A percentile compares a stretch with the other conserved stretches of the same genome.
phyloP scores from a whole-genome alignment of 257 asterid species.

The Avicennia marina region DNA sequence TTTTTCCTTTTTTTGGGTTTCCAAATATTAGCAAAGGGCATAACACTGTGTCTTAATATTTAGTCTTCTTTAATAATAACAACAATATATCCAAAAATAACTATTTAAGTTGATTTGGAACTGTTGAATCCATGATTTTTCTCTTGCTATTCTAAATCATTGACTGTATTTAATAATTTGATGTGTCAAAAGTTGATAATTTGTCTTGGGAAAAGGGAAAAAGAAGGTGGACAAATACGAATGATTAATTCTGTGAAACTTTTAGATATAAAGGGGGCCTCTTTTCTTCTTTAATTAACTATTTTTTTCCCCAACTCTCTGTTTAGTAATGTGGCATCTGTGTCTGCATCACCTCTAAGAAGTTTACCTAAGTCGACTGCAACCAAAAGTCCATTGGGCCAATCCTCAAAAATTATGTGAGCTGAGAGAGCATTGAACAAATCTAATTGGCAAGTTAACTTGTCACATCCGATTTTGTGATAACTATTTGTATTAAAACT shows the following conservation, averaged over 20 bases:
- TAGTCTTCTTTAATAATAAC: no score
- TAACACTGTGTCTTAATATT: no score
- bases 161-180: no score
- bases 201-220: no score
- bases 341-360: background rate
- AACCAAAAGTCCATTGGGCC: background rate
- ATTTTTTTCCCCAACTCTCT: background rate
- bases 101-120: no score
- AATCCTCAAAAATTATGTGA: background rate
- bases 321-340: background rate
- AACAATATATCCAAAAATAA: no score
- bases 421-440: background rate
- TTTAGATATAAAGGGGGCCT: background rate
- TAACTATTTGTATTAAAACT: background rate
- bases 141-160: no score
- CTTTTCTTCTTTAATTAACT: background rate
- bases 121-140: no score
- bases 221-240: background rate
- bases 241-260: background rate
- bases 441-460: background rate
- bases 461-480: background rate
- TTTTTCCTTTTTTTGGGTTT: no score
- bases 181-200: no score
- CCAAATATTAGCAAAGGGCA: no score
- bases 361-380: constrained; percentile 1